Evolutionary conservation across 768 basidiomycete genomes (phyloP).

Genomic region (Omphalotus guepiniiformis): DNA sequence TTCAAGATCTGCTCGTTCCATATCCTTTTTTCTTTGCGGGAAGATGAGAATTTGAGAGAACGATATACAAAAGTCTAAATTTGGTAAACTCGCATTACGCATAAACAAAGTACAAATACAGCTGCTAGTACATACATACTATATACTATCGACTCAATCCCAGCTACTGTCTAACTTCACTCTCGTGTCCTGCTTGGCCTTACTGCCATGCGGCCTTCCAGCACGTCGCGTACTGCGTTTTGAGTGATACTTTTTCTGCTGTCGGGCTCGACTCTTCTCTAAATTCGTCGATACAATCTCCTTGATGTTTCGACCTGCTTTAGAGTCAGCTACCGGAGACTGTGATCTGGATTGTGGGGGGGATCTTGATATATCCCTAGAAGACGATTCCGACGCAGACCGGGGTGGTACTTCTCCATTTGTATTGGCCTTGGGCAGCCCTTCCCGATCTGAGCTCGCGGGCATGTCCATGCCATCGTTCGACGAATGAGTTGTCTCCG

Average conservation of each 20-base stretch:
- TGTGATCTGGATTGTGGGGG: constrained; percentile 47
- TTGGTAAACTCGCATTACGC: not conserved
- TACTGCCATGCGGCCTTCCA: constrained; percentile 75
- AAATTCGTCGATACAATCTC: constrained; percentile 62
- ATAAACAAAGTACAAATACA: not conserved
- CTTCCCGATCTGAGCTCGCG: too few relatives aligned
- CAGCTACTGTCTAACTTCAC: constrained; percentile 63
- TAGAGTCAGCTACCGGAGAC: constrained; percentile 35
- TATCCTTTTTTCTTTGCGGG: constrained; percentile 15
- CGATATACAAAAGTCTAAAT: not conserved
- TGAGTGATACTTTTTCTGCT: constrained; percentile 76
- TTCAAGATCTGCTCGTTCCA: constrained; percentile 77
- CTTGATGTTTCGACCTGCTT: constrained; percentile 45
- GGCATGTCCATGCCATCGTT: constrained; percentile 9
- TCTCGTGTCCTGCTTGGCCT: constrained; percentile 74
- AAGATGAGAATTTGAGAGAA: constrained; percentile 1
- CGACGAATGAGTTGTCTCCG: constrained; percentile 15
- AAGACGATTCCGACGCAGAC: constrained; percentile 23
- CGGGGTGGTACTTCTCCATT: constrained; percentile 10
- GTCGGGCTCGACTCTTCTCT: constrained; percentile 50
- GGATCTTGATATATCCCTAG: constrained; percentile 40
- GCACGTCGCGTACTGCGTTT: constrained; percentile 59
- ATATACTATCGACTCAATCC: constrained; percentile 36
- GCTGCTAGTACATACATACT: not conserved
- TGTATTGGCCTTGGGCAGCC: not conserved